phyloP scores from a whole-genome alignment of 768 basidiomycete species.

The Lactifluus piperatus region DNA sequence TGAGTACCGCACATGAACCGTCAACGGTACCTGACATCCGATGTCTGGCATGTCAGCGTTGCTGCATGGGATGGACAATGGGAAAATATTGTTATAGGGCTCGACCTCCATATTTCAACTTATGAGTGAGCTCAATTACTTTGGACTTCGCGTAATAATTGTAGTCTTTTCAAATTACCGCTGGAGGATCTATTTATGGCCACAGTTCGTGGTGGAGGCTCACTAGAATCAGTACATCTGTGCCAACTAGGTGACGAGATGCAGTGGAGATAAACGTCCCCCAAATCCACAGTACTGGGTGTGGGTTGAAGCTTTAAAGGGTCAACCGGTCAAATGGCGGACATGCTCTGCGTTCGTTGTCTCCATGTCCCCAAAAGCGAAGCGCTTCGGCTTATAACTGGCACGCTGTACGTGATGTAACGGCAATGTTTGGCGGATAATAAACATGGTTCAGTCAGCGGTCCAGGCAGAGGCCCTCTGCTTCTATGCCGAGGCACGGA shows the following conservation, averaged over 20 bases:
- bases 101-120: not conserved
- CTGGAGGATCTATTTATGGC: not conserved
- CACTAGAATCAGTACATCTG: conserved; percentile 3
- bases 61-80: not conserved
- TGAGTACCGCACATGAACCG: conserved; percentile 1
- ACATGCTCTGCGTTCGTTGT: not conserved
- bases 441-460: not conserved
- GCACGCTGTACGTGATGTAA: not conserved
- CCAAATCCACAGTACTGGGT: too few species aligned
- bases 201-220: conserved; percentile 1
- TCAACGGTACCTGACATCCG: not conserved
- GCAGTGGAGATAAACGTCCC: too few species aligned
- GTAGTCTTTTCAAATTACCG: not conserved
- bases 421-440: not conserved
- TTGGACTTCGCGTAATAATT: not conserved
- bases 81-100: too few species aligned
- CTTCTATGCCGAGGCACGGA: not conserved
- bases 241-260: not conserved
- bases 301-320: too few species aligned
- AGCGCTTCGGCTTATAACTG: conserved; percentile 6
- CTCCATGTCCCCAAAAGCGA: not conserved
- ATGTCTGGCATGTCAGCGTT: not conserved
- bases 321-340: too few species aligned
- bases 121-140: not conserved
- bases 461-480: not conserved